Evolutionary conservation across 2,329 filamentous ascomycete species (phyloP), one percentile per base, ranked within the genome.

Genomic region (Ophiocordyceps sinensis): DNA sequence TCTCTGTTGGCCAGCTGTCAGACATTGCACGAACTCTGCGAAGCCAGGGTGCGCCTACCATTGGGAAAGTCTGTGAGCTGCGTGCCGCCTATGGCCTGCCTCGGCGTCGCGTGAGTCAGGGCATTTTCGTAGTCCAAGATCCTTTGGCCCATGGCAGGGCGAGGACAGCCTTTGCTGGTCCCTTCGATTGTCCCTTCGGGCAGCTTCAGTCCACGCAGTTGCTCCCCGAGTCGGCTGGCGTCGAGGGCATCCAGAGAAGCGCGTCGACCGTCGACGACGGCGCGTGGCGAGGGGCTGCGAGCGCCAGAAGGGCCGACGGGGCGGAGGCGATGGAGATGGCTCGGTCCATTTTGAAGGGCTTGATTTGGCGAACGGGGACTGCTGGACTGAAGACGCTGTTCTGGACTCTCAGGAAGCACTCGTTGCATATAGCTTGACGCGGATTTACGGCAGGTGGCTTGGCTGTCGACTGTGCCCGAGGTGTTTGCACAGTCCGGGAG

Each of bases 11-110:
- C 32, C 14, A 17, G n/a, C 32, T 15, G 32, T 15, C 6, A 35
- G 32, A 31, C 12, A 31, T 31, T 31, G 30, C 30, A 11, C 30
- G 7, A 31, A 8, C 6, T 13, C 6, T 31, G 7, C 8, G 30
- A 35, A 15, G 13, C 29, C 12, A 2, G 12, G 38, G 32, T 12
- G 19, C 7, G 55, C 71, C 51, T 65, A 94, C 88, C 88, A 67
- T 94, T 94, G 7, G 89, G 87, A 47, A 94, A 79, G 48, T 76
- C 66, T 31, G 60, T 54, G 35, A 77, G 60, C 45, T 67, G 66
- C 14, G 62, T 54, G 36, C 68, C 62, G 36, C 65, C 71, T 43
- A 69, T 54, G 28, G 65, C 59, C 45, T 71, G 68, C 52, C 62
- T 66, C 4, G 66, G 61, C 13, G 64, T 62, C 23, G 58, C 62